A percentile compares a stretch with the other conserved stretches of the same genome.
Evolutionary conservation across 768 basidiomycete genomes (phyloP).

Genomic region (Tylopilus intermedius): DNA sequence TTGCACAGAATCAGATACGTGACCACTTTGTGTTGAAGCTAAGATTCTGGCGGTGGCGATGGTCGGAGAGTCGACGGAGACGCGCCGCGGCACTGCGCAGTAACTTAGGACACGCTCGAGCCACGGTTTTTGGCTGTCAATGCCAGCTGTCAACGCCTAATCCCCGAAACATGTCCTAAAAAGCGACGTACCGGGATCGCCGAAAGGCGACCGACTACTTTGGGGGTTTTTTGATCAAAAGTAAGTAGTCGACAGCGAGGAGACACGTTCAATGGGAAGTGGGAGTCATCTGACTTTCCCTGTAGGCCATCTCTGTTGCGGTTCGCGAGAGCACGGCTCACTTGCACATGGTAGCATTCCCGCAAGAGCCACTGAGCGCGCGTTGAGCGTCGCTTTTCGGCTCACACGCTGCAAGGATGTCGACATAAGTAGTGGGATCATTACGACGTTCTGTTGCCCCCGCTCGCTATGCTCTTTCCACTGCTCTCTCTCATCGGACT

Average conservation of each 20-base stretch:
- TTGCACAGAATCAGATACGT: too few relatives aligned
- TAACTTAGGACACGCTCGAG: too few relatives aligned
- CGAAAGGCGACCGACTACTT: not conserved
- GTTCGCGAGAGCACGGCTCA: not conserved
- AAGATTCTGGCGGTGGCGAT: not conserved
- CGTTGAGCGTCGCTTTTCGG: not conserved
- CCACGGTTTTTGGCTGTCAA: not conserved
- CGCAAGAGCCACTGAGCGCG: not conserved
- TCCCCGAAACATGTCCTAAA: not conserved
- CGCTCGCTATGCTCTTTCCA: conserved; percentile 12
- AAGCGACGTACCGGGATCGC: not conserved
- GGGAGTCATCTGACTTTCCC: not conserved
- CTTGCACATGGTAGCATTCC: not conserved
- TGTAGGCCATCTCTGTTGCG: not conserved
- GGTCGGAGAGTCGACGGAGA: not conserved
- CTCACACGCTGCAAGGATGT: not conserved
- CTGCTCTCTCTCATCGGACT: conserved; percentile 17
- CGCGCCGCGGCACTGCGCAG: too few relatives aligned
- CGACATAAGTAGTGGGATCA: conserved; percentile 1
- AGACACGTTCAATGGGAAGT: not conserved
- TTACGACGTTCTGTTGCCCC: not conserved
- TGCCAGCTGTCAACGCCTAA: not conserved
- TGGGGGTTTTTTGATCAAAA: not conserved
- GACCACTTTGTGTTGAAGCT: too few relatives aligned
- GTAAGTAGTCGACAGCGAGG: not conserved